Percentiles rank a stretch among this genome's conserved stretches.
phyloP scores from a whole-genome alignment of 495 filamentous ascomycete species.

The Terfezia boudieri region DNA sequence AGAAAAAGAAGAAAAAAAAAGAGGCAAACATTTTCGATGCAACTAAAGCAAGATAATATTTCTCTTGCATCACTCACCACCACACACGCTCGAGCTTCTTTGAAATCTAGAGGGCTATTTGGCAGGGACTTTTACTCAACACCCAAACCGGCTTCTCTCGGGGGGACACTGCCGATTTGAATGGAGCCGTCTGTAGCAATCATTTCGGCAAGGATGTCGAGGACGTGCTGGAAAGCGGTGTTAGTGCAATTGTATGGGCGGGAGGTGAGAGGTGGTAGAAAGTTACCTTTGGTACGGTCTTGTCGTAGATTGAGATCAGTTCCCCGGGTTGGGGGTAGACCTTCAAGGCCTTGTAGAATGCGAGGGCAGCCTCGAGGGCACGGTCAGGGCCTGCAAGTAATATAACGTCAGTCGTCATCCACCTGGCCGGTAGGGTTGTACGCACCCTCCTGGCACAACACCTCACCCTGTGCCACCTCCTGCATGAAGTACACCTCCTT shows the following conservation, averaged over 20 bases:
- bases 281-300: conserved; percentile 72
- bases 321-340: conserved; percentile 88
- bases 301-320: conserved; percentile 89
- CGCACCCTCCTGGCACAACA: conserved; percentile 45
- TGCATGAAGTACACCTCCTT: conserved; percentile 87
- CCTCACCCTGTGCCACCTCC: conserved; percentile 71
- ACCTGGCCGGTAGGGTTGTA: not conserved
- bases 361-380: conserved; percentile 58
- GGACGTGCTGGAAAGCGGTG: conserved; percentile 37
- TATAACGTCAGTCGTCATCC: not conserved
- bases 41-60: too few relatives aligned
- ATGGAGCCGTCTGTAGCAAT: conserved; percentile 67
- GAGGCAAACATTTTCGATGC: too few relatives aligned
- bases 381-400: conserved; percentile 36
- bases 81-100: not conserved
- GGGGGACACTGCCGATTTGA: conserved; percentile 28
- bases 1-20: too few relatives aligned
- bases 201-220: conserved; percentile 94
- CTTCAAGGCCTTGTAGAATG: conserved; percentile 95
- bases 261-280: not conserved
- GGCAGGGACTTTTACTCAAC: conserved; percentile 8
- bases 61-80: too few relatives aligned
- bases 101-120: not conserved
- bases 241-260: conserved; percentile 5
- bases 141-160: conserved; percentile 6